Evolutionary conservation across 2,329 filamentous ascomycete species (phyloP), one percentile per base, ranked within the genome.

Genomic region (Herpotrichia juniperi): DNA sequence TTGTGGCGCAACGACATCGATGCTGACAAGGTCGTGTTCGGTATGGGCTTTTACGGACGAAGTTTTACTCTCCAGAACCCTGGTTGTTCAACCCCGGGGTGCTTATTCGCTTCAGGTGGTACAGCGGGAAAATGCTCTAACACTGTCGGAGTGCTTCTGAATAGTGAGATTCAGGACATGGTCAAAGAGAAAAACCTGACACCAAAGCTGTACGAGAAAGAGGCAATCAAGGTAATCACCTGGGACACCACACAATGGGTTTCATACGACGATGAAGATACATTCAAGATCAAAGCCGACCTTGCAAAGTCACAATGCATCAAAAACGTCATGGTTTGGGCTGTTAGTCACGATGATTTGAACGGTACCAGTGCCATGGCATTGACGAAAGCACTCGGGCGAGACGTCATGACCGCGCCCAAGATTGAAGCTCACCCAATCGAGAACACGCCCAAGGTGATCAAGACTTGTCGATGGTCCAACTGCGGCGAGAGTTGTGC

Each of bases 191-290:
- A 3, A 35, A 32, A 5, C 53, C 59, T 7, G 32, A 40, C 2
- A 50, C 43, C 8, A 58, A 37, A 8, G 19, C n/a, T 8, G 8
- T 8, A 67, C 42, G 48, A 58, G 37, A 44, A 46, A 21, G 51
- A 35, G 6, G 60, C 28, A 3, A 56, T 74, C 26, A 67, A 74
- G 53, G 63, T 59, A 7, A 53, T 73, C 8, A 67, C 66, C 0
- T 77, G 64, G 63, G 57, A 64, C 40, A 56, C 73, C 46, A n/a
- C n/a, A n/a, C 72, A 78, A 51, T 78, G 74, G 76, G 64, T 77
- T 1, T 59, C 58, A 2, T 78, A 58, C 34, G 75, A 78, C 53
- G 70, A 76, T 49, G 58, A 28, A 2, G 54, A 70, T 32, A 73
- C 74, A n/a, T 56, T 74, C 46, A 53, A 64, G 50, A 40, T 69